Base-by-base conservation (phyloP, 2,329 filamentous ascomycete species). In the Fusarium chaquense region DNA sequence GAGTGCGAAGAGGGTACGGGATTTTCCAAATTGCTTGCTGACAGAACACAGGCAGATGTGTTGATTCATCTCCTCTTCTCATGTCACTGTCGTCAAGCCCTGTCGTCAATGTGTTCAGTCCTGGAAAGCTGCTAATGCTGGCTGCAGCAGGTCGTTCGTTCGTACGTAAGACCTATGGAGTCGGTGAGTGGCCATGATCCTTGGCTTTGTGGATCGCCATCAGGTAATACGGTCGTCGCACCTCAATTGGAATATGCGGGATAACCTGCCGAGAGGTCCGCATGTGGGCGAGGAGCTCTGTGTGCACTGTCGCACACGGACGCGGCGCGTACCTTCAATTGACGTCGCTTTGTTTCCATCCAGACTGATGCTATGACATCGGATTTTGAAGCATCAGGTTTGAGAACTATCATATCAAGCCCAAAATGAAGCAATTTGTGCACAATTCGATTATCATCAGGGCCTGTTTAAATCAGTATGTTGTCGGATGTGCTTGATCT, bases 161-260 rank as follows among this genome's bases (percentile, higher is more conserved):
- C 62, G 67, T 74, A 70, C 70, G 70, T 71, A 67, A 70, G 65
- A 71, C 51, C 52, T 66, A 68, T 24, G 54, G 56, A 74, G 72
- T 74, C 72, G 72, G 72, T 74, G 72, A 74, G 70, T 74, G 72
- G 72, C 52, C 70, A 41, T 69, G 65, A 71, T 69, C 65, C 68
- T 65, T 51, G 68, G 49, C 67, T 47, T 56, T 65, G 68, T 71
- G 68, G 68, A 69, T 69, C 67, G 53, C 16, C 46, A 44, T 49
- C 20, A 43, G 24, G 63, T 61, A 70, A 43, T 67, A 62, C 58
- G 62, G 58, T 44, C 66, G 63, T 72, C 38, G 62, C 53, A 71
- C 67, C 60, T 59, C 65, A 62, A 59, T 69, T 53, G 62, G 62
- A 44, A 60, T 70, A 58, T 67, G 62, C 69, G 65, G 67, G 67